Percentiles rank a stretch among this genome's conserved stretches.
Conservation (phyloP, 176 grass and related monocot species). For the Tillandsia fasciculata region DNA sequence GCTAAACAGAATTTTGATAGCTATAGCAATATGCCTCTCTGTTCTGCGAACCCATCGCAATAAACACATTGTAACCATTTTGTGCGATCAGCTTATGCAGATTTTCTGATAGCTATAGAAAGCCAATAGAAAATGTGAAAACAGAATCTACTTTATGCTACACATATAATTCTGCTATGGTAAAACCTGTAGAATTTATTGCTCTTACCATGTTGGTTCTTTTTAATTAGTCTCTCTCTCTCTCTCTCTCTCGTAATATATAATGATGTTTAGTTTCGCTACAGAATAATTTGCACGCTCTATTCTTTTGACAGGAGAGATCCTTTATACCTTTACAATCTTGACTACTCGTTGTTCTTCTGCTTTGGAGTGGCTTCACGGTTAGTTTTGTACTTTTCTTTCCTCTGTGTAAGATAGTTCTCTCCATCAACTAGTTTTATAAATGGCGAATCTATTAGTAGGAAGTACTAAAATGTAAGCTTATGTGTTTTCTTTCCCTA, state of each 20-base stretch:
- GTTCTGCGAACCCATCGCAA: too few relatives aligned
- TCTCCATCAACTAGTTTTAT: background rate
- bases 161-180: too few relatives aligned
- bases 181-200: too few relatives aligned
- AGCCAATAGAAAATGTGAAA: too few relatives aligned
- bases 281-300: background rate
- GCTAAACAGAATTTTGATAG: too few relatives aligned
- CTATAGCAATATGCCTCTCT: too few relatives aligned
- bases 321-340: conserved; percentile 63
- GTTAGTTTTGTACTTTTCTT: conserved; percentile 24
- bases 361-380: conserved; percentile 75
- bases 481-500: too few relatives aligned
- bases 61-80: too few relatives aligned
- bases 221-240: background rate
- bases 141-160: too few relatives aligned
- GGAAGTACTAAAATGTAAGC: background rate
- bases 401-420: background rate
- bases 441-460: background rate
- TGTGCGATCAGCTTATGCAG: too few relatives aligned
- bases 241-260: background rate
- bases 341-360: conserved; percentile 55
- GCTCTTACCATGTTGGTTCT: too few relatives aligned
- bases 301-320: conserved; percentile 46
- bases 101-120: too few relatives aligned
- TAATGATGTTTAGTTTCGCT: conserved; percentile 4